A percentile compares a stretch with the other conserved stretches of the same genome.
Evolutionary conservation across 305 asterid species (phyloP).

Genomic region (Plantago coronopus): DNA sequence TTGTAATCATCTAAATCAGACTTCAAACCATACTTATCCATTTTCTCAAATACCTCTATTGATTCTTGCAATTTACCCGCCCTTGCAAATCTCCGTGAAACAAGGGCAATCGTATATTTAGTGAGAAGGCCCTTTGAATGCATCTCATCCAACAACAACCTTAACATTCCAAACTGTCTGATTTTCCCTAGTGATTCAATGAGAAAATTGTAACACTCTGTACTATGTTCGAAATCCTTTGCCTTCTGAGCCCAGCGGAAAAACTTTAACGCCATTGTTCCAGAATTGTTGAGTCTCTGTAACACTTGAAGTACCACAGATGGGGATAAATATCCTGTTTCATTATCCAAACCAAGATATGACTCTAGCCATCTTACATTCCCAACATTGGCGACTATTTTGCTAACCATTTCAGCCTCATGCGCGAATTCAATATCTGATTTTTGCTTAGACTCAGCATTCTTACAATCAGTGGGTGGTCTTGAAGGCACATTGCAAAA

Average conservation of each 20-base stretch:
- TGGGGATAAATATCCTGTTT: constrained; percentile 35
- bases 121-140: constrained; percentile 38
- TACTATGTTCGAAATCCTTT: constrained; percentile 28
- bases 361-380: constrained; percentile 34
- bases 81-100: constrained; percentile 69
- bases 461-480: constrained; percentile 16
- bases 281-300: constrained; percentile 63
- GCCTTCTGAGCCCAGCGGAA: constrained; percentile 79
- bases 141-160: constrained; percentile 75
- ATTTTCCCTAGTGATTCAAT: constrained; percentile 77
- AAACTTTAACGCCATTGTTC: constrained; percentile 57
- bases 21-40: constrained; percentile 68
- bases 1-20: constrained; percentile 64
- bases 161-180: constrained; percentile 71
- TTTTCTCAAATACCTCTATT: constrained; percentile 62
- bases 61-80: constrained; percentile 69
- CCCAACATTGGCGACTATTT: constrained; percentile 31
- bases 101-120: constrained; percentile 57
- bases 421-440: constrained; percentile 29
- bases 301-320: constrained; percentile 52
- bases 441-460: constrained; percentile 24
- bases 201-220: constrained; percentile 61
- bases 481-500: constrained; percentile 21
- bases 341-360: constrained; percentile 30
- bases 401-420: constrained; percentile 53